A percentile compares a stretch with the other conserved stretches of the same genome.
These are phyloP conservation scores for Cryptosporidium xiaoi DNA, from an alignment of 169 alveolate species.

Conservation along the genomic window DNA sequence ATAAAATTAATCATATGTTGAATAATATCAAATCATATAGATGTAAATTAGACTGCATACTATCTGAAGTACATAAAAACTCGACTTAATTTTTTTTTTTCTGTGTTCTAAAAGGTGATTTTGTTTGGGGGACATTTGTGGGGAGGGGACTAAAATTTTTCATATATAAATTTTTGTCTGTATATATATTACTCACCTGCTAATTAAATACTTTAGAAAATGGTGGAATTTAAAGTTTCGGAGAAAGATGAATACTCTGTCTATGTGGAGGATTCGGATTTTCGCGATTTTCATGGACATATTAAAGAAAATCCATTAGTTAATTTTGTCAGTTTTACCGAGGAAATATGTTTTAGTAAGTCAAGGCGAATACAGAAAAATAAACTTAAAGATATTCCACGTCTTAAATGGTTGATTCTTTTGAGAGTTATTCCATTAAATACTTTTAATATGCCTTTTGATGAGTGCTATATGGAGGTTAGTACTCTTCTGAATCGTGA, in stretches of 20 bases:
- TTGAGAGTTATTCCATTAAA: slow-evolving; percentile 29
- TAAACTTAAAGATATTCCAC: slow-evolving; percentile 32
- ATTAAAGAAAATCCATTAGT: slow-evolving; percentile 30
- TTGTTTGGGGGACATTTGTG: slow-evolving; percentile 33
- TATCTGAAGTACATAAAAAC: slow-evolving; percentile 7
- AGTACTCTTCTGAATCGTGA: neutral
- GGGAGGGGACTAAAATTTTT: neutral
- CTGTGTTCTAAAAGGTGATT: neutral
- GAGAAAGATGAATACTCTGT: slow-evolving; percentile 45
- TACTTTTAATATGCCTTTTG: slow-evolving; percentile 1
- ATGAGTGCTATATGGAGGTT: slow-evolving; percentile 2
- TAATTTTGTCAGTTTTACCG: slow-evolving; percentile 41
- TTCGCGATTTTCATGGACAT: slow-evolving; percentile 10
- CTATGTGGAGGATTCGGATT: slow-evolving; percentile 7
- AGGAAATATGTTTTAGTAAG: slow-evolving; percentile 27
- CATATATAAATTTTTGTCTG: too few relatives aligned
- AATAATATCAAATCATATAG: neutral
- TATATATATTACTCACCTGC: too few relatives aligned
- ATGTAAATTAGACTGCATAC: neutral
- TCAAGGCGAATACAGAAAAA: neutral
- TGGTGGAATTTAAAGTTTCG: slow-evolving; percentile 35
- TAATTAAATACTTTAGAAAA: neutral
- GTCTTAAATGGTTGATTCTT: slow-evolving; percentile 62
- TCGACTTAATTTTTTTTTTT: neutral
- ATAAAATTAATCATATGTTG: neutral